Evolutionary conservation across 148 eudicot species (phyloP).

Genomic region (Fagopyrum esculentum): DNA sequence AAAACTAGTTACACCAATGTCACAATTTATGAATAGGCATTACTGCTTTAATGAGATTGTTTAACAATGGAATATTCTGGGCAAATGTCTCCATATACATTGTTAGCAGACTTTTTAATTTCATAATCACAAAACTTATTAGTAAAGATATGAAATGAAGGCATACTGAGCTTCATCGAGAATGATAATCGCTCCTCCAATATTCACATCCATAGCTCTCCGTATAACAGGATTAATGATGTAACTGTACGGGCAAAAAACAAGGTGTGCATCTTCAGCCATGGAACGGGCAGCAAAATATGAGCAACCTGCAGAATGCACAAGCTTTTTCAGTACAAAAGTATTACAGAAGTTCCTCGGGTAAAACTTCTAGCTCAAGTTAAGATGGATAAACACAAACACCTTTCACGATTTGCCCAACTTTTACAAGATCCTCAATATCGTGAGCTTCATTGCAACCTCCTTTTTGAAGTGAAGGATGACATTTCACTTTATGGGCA

Average conservation of each 20-base stretch:
- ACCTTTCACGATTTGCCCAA: conserved; percentile 82
- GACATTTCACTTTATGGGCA: conserved; percentile 59
- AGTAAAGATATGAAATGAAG: conserved; percentile 2
- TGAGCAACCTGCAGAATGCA: conserved; percentile 73
- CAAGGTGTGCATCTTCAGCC: conserved; percentile 79
- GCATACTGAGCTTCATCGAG: conserved; percentile 99
- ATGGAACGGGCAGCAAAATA: conserved; percentile 86
- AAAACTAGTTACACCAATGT: not conserved
- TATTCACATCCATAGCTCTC: conserved; percentile 87
- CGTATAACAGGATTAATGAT: conserved; percentile 73
- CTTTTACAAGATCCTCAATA: conserved; percentile 92
- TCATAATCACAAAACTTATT: not conserved
- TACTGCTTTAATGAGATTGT: too few species aligned
- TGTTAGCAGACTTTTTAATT: not conserved
- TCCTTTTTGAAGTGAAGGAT: conserved; percentile 75
- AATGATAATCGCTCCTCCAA: conserved; percentile 64
- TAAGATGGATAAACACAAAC: not conserved
- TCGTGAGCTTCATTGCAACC: conserved; percentile 90
- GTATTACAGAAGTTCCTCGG: not conserved
- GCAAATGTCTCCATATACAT: not conserved
- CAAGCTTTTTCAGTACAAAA: not conserved
- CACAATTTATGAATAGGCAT: not conserved
- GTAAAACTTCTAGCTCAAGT: not conserved
- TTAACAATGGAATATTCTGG: not conserved
- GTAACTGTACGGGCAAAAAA: conserved; percentile 92